Evolutionary conservation across 257 asterid genomes (phyloP).

Genomic region (Henckelia pumila): DNA sequence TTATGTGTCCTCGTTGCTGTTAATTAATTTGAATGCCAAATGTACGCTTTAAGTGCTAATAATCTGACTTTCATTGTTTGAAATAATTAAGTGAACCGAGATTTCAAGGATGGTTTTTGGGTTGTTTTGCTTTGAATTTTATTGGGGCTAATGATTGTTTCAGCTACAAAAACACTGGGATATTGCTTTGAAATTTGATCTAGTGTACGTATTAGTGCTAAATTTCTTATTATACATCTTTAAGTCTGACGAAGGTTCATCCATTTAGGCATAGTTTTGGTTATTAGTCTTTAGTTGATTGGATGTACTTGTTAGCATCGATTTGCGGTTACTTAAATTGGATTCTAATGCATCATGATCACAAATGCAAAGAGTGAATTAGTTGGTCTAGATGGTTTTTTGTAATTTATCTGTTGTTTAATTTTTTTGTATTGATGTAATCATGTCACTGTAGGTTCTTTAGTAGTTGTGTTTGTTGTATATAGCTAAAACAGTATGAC

Average conservation of each 20-base stretch:
- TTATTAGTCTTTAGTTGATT: background rate
- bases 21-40: background rate
- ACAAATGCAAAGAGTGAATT: too few relatives aligned
- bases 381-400: background rate
- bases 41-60: background rate
- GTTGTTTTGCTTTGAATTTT: background rate
- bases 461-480: background rate
- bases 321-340: too few relatives aligned
- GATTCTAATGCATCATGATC: too few relatives aligned
- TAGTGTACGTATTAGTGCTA: background rate
- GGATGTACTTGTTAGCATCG: too few relatives aligned
- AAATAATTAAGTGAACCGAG: background rate
- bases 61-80: too few relatives aligned
- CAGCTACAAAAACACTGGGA: background rate
- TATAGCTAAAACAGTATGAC: background rate
- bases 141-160: background rate
- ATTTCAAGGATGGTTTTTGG: background rate
- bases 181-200: too few relatives aligned
- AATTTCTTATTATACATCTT: too few relatives aligned
- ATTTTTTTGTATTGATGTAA: background rate
- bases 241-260: background rate
- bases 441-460: background rate
- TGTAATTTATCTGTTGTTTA: background rate
- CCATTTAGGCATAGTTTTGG: background rate
- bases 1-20: background rate